These are phyloP conservation scores for Verticillium longisporum DNA, from an alignment of 2,329 filamentous ascomycete genomes.

Conservation along the genomic window DNA sequence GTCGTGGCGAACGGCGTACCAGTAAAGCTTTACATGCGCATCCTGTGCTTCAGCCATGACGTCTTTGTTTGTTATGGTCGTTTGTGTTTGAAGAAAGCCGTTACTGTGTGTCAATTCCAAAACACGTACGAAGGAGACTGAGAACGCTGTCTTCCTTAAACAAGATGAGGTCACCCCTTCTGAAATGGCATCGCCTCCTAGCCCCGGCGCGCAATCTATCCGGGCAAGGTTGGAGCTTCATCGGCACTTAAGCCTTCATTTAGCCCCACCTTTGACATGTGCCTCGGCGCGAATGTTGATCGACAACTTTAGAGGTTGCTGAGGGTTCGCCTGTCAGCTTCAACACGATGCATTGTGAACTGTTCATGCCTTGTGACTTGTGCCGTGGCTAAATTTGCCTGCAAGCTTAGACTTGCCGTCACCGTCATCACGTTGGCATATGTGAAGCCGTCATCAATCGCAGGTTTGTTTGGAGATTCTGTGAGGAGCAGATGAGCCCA, in stretches of 20 bases:
- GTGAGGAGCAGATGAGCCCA: too few relatives aligned
- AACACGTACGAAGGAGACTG: background rate
- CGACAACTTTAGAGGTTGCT: background rate
- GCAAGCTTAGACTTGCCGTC: too few relatives aligned
- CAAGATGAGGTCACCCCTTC: background rate
- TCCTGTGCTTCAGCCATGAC: conserved; percentile 18
- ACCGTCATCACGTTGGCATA: too few relatives aligned
- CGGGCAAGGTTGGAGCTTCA: background rate
- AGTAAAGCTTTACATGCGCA: conserved; percentile 57
- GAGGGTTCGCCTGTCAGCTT: background rate
- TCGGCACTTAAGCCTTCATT: background rate
- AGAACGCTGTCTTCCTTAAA: background rate
- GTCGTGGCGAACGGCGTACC: conserved; percentile 32
- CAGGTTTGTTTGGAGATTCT: background rate
- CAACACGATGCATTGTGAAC: background rate
- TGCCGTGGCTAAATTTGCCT: too few relatives aligned
- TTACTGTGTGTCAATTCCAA: background rate
- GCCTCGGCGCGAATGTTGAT: background rate
- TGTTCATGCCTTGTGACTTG: too few relatives aligned
- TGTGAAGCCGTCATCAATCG: too few relatives aligned
- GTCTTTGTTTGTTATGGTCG: background rate
- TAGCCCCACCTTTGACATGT: background rate
- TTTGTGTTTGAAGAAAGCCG: too few relatives aligned
- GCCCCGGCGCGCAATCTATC: background rate
- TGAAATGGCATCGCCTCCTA: background rate